Conservation (phyloP, 352 stramenopile species). For the Globisporangium canariense region DNA sequence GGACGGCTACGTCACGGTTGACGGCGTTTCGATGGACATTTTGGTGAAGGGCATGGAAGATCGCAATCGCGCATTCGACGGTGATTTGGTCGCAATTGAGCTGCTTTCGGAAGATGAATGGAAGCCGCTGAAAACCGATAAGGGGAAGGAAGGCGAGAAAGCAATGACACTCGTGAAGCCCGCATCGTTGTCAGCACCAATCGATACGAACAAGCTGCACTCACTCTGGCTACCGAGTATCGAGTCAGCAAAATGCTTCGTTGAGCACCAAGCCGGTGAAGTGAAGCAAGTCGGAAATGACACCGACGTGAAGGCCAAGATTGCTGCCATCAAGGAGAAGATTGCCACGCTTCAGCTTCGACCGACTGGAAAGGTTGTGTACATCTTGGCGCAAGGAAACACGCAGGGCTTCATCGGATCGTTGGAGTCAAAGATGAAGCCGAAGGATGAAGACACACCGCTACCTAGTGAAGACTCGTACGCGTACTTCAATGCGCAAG, state of each 20-base stretch:
- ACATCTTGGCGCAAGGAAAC: conserved; percentile 59
- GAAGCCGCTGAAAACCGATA: conserved; percentile 36
- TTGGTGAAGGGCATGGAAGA: conserved; percentile 66
- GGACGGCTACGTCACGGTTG: conserved; percentile 77
- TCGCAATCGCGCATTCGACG: conserved; percentile 75
- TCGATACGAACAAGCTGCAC: conserved; percentile 38
- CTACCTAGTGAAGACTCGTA: conserved; percentile 54
- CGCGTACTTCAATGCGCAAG: conserved; percentile 71
- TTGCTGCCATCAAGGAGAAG: conserved; percentile 28
- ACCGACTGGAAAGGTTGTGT: conserved; percentile 67
- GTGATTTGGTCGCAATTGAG: conserved; percentile 74
- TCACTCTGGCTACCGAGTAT: conserved; percentile 47
- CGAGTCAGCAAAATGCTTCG: conserved; percentile 32
- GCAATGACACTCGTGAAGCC: conserved; percentile 1
- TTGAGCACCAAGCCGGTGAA: conserved; percentile 2
- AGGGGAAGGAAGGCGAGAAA: conserved; percentile 19
- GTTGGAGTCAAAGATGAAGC: conserved; percentile 50
- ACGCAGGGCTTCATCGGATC: conserved; percentile 58
- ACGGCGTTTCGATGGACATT: conserved; percentile 71
- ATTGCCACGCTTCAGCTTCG: conserved; percentile 31
- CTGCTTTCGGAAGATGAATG: conserved; percentile 51
- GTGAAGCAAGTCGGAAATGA: background rate
- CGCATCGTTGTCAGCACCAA: conserved; percentile 4
- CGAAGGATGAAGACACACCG: conserved; percentile 25
- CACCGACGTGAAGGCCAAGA: conserved; percentile 25